phyloP scores from a whole-genome alignment of 441 rosid genomes.

The Pelargonium fulgidum region DNA sequence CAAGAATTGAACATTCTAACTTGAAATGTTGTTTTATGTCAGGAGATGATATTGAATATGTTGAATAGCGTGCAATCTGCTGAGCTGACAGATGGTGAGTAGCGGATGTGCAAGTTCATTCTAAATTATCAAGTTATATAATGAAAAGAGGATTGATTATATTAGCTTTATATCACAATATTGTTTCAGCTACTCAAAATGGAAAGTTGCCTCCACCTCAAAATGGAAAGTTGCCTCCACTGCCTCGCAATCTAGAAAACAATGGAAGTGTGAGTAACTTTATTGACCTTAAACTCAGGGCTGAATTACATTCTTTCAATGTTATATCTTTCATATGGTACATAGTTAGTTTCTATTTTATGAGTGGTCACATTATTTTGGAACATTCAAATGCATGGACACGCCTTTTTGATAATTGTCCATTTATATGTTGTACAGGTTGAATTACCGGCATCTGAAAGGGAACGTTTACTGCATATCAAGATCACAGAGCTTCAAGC shows the following conservation, averaged over 20 bases:
- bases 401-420: no score
- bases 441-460: constrained; percentile 55
- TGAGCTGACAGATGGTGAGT: constrained; percentile 65
- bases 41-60: constrained; percentile 73
- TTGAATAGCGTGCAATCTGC: constrained; percentile 54
- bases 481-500: constrained; percentile 70
- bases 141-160: constrained; percentile 1
- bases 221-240: constrained; percentile 79
- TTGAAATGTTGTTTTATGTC: constrained; percentile 21
- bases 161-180: constrained; percentile 14
- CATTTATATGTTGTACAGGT: constrained; percentile 38
- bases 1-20: constrained; percentile 8
- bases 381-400: no score
- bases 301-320: not conserved
- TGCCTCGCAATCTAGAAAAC: constrained; percentile 59
- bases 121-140: constrained; percentile 11
- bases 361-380: no score
- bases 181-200: constrained; percentile 56
- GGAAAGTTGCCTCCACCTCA: no score
- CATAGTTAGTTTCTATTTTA: no score
- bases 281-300: not conserved
- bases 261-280: constrained; percentile 64
- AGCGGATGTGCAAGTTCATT: constrained; percentile 16
- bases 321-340: no score
- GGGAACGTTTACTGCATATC: constrained; percentile 56